These are phyloP conservation scores for Ustilago curta DNA, from an alignment of 1,284 basidiomycete genomes.

Conservation along the genomic window DNA sequence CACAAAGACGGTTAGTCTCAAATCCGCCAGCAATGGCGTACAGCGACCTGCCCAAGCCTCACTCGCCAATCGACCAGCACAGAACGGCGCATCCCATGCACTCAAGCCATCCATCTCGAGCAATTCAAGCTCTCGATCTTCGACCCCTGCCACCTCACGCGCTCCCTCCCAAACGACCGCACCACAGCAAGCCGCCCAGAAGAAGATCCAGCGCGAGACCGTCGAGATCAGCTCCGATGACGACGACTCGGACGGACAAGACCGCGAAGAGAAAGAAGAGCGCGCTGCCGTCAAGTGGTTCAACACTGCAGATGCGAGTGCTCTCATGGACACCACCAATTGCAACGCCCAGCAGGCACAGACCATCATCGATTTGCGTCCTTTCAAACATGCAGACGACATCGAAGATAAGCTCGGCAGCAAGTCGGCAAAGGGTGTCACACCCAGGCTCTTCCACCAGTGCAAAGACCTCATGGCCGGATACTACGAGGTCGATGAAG, in stretches of 20 bases:
- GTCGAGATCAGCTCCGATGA: constrained; percentile 56
- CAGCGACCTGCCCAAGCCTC: constrained; percentile 12
- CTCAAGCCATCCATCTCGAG: constrained; percentile 17
- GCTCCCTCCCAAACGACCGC: constrained; percentile 9
- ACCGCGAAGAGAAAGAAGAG: constrained; percentile 55
- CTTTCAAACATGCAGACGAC: constrained; percentile 83
- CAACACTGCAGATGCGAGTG: constrained; percentile 80
- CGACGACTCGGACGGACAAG: constrained; percentile 53
- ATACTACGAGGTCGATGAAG: constrained; percentile 88
- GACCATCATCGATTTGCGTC: constrained; percentile 82
- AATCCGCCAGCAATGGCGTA: constrained; percentile 17
- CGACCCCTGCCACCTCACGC: constrained; percentile 27
- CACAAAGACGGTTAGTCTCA: constrained; percentile 41
- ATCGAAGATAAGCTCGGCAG: constrained; percentile 73
- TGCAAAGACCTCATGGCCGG: constrained; percentile 86
- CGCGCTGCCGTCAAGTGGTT: constrained; percentile 76
- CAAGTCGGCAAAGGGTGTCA: constrained; percentile 92
- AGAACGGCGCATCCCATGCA: constrained; percentile 13
- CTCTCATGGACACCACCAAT: constrained; percentile 88
- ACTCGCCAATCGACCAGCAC: constrained; percentile 4
- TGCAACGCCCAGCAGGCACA: constrained; percentile 85
- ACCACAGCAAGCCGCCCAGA: constrained; percentile 4
- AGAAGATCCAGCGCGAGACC: constrained; percentile 16
- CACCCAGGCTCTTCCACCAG: constrained; percentile 88
- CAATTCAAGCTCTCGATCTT: constrained; percentile 22